Evolutionary conservation across 352 stramenopile species (phyloP).

Genomic region (Albugo candida): DNA sequence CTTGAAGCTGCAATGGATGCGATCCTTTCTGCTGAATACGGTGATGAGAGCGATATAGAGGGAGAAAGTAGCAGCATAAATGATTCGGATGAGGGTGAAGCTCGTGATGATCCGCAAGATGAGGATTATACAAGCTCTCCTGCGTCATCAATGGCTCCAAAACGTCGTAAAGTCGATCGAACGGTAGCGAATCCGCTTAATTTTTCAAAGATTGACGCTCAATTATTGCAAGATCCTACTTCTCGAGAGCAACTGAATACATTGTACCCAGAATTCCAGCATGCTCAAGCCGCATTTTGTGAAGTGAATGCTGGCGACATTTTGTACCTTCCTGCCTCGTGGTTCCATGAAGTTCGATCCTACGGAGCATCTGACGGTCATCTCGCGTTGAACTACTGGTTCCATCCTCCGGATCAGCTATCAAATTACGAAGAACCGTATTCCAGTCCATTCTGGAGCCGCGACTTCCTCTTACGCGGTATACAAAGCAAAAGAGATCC

Average conservation of each 20-base stretch:
- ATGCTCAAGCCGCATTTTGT: slow-evolving; percentile 39
- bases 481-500: no score
- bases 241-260: slow-evolving; percentile 14
- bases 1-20: slow-evolving; percentile 60
- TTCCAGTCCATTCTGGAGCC: slow-evolving; percentile 51
- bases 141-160: slow-evolving; percentile 1
- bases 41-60: slow-evolving; percentile 17
- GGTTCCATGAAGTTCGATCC: slow-evolving; percentile 95
- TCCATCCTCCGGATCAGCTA: slow-evolving; percentile 57
- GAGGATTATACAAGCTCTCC: slow-evolving; percentile 2
- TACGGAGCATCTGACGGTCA: slow-evolving; percentile 43
- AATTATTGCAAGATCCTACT: slow-evolving; percentile 15
- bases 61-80: no score
- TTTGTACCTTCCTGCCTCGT: slow-evolving; percentile 91
- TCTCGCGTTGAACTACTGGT: slow-evolving; percentile 81
- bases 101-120: slow-evolving; percentile 11
- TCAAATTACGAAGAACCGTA: slow-evolving; percentile 46
- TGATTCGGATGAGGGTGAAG: slow-evolving; percentile 18
- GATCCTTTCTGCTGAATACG: slow-evolving; percentile 52
- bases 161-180: slow-evolving; percentile 16
- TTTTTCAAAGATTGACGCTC: slow-evolving; percentile 56
- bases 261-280: slow-evolving; percentile 36
- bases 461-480: slow-evolving; percentile 13
- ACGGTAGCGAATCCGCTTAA: slow-evolving; percentile 50
- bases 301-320: slow-evolving; percentile 85